Percentiles rank a stretch among this genome's conserved stretches.
Conservation (phyloP, 2,329 filamentous ascomycete genomes). For the Alternaria panax region DNA sequence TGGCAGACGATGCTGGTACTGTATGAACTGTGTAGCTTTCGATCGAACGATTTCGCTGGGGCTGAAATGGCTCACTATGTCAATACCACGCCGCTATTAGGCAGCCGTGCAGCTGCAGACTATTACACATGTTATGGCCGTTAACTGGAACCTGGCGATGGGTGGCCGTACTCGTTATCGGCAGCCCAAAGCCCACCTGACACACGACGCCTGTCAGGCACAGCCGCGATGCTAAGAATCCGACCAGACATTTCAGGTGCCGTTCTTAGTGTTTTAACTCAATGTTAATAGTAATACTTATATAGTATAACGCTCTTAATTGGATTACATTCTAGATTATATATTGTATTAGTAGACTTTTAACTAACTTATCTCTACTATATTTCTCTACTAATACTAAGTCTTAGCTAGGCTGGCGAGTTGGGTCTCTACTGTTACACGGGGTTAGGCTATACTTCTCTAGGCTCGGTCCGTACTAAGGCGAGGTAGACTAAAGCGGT, state of each 20-base stretch:
- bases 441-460: too few relatives aligned
- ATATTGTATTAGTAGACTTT: too few relatives aligned
- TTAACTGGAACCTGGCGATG: neutral
- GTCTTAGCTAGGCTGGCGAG: too few relatives aligned
- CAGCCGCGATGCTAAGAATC: constrained; percentile 11
- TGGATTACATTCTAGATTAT: too few relatives aligned
- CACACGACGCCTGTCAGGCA: neutral
- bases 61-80: neutral
- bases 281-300: too few relatives aligned
- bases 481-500: too few relatives aligned
- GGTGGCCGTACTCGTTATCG: constrained; percentile 2
- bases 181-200: constrained; percentile 6
- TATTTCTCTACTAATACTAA: too few relatives aligned
- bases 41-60: neutral
- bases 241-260: neutral
- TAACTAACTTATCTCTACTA: too few relatives aligned
- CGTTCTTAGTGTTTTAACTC: neutral
- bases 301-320: too few relatives aligned
- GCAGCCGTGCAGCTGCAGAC: neutral
- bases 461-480: too few relatives aligned
- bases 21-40: neutral
- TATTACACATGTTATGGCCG: neutral
- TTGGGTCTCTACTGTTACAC: too few relatives aligned
- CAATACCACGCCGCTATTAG: neutral
- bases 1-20: neutral